Evolutionary conservation across 2,329 filamentous ascomycete species (phyloP).

Genomic region (Endoconidiophora laricicola): DNA sequence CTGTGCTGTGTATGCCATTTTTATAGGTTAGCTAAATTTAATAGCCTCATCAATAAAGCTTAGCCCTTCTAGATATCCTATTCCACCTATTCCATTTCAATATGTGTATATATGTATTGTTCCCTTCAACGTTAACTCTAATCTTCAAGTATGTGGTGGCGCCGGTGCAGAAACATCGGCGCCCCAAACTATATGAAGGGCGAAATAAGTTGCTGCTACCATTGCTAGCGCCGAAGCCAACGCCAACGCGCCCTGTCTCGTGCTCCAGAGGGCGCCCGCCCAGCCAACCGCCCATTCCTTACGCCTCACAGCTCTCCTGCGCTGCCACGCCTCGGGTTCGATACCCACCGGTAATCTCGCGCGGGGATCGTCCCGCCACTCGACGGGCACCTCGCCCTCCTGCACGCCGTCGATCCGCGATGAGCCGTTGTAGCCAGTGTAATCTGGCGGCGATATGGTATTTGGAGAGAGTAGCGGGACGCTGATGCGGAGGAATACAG

Average conservation of each 20-base stretch:
- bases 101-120: too few species aligned
- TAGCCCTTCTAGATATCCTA: too few species aligned
- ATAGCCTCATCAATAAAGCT: too few species aligned
- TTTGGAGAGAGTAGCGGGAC: constrained; percentile 41
- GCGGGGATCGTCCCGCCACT: constrained; percentile 24
- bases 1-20: too few species aligned
- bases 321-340: constrained; percentile 37
- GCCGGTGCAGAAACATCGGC: too few species aligned
- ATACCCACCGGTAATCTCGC: constrained; percentile 32
- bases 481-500: constrained; percentile 55
- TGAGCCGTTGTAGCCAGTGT: constrained; percentile 6
- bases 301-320: constrained; percentile 29
- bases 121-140: neutral
- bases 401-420: constrained; percentile 6
- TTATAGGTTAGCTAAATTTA: too few species aligned
- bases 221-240: constrained; percentile 27
- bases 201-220: constrained; percentile 28
- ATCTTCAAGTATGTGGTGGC: neutral
- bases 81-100: too few species aligned
- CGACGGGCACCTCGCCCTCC: constrained; percentile 14
- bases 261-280: constrained; percentile 38
- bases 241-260: constrained; percentile 31
- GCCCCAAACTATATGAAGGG: constrained; percentile 2
- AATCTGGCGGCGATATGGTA: constrained; percentile 23
- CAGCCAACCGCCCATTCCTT: constrained; percentile 34